These are phyloP conservation scores for Spizellomyces sp. DNA, from an alignment of 192 early-diverging fungal species.

Conservation along the genomic window DNA sequence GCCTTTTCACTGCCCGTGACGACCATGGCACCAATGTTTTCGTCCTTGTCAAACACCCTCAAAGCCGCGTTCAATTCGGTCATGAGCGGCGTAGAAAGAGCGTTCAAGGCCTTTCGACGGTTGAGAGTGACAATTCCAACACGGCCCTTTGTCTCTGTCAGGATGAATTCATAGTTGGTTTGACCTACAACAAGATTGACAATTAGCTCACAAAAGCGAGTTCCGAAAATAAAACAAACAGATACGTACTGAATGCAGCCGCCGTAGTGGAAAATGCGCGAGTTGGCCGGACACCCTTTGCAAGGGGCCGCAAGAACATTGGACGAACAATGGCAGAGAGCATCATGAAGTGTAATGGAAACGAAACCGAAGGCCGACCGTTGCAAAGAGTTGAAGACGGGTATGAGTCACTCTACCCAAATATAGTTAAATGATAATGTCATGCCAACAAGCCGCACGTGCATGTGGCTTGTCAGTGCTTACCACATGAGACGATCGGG, in stretches of 20 bases:
- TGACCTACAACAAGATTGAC: not conserved
- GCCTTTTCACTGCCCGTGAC: conserved; percentile 94
- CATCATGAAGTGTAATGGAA: not conserved
- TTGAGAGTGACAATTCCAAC: conserved; percentile 91
- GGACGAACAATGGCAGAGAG: conserved; percentile 9
- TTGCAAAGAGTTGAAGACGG: too few relatives aligned
- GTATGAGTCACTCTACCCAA: too few relatives aligned
- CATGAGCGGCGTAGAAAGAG: conserved; percentile 91
- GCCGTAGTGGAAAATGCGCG: conserved; percentile 18
- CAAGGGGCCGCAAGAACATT: conserved; percentile 14
- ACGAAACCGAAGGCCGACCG: too few relatives aligned
- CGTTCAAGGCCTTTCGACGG: conserved; percentile 96
- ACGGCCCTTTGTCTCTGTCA: conserved; percentile 39
- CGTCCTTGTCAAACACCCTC: conserved; percentile 73
- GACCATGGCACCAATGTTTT: conserved; percentile 84
- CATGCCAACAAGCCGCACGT: too few relatives aligned
- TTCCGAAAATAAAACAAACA: not conserved
- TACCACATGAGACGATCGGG: too few relatives aligned
- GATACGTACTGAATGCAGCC: conserved; percentile 9
- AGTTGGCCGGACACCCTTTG: not conserved
- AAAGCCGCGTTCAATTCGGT: conserved; percentile 89
- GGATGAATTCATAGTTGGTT: conserved; percentile 42
- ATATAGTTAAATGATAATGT: too few relatives aligned
- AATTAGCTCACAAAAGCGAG: not conserved
- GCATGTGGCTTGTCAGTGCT: too few relatives aligned